A percentile compares a stretch with the other conserved stretches of the same genome.
Evolutionary conservation across 225 moss, liverwort and hornwort genomes (phyloP).

Genomic region (Asterella californica): DNA sequence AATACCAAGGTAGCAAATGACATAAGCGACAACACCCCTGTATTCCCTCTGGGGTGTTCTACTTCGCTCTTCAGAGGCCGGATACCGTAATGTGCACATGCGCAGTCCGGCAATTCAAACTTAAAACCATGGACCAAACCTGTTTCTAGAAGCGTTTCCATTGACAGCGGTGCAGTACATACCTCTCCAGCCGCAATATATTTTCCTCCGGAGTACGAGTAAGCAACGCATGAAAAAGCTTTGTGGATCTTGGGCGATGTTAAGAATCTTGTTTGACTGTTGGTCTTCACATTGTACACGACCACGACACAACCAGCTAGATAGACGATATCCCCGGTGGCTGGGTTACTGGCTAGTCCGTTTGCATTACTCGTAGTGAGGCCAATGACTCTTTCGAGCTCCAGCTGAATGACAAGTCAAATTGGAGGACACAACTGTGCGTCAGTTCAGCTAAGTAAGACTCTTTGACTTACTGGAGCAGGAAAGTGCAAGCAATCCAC

Average conservation of each 20-base stretch:
- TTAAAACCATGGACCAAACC: neutral
- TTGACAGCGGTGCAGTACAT: neutral
- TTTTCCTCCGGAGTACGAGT: slow-evolving; percentile 62
- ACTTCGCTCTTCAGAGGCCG: neutral
- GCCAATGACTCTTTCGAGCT: slow-evolving; percentile 69
- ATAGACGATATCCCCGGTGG: slow-evolving; percentile 65
- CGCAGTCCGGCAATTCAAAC: neutral
- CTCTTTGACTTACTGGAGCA: neutral
- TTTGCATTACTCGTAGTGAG: slow-evolving; percentile 56
- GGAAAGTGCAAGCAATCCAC: neutral
- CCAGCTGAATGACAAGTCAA: slow-evolving; percentile 47
- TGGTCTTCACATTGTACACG: slow-evolving; percentile 62
- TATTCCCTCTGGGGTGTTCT: neutral
- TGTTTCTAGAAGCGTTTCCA: neutral
- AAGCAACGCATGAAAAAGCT: slow-evolving; percentile 62
- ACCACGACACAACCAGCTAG: slow-evolving; percentile 72
- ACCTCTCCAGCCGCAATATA: slow-evolving; percentile 80
- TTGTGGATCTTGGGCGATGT: slow-evolving; percentile 57
- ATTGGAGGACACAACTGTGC: neutral
- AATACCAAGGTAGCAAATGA: neutral
- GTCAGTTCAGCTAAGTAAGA: neutral
- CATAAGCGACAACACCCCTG: neutral
- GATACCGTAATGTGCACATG: neutral
- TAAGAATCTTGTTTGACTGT: slow-evolving; percentile 59
- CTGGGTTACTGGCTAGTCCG: slow-evolving; percentile 57